These are phyloP conservation scores for Diutina neorugosa DNA, from an alignment of 1,139 yeast genomes.

Conservation along the genomic window DNA sequence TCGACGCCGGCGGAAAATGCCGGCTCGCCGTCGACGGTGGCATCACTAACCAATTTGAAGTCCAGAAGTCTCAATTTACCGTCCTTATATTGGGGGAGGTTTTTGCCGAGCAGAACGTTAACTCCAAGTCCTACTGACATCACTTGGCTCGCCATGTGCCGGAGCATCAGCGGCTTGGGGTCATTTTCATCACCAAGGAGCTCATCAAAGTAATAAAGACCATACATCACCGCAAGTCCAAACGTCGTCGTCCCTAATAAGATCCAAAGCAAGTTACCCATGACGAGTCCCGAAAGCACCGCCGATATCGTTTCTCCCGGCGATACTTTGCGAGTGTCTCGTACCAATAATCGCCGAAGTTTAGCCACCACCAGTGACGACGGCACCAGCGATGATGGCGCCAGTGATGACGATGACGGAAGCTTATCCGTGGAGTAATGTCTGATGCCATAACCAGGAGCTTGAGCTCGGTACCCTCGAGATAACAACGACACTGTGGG, in stretches of 20 bases:
- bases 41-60: not conserved
- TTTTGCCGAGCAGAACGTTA: not conserved
- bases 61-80: not conserved
- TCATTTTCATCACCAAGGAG: slow-evolving; percentile 8
- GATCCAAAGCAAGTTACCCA: slow-evolving; percentile 49
- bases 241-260: slow-evolving; percentile 55
- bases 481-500: not conserved
- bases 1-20: slow-evolving; percentile 33
- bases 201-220: slow-evolving; percentile 29
- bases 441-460: not conserved
- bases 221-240: slow-evolving; percentile 39
- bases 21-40: slow-evolving; percentile 10
- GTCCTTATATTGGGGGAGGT: not conserved
- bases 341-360: not conserved
- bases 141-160: slow-evolving; percentile 12
- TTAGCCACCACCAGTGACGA: not conserved
- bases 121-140: slow-evolving; percentile 2
- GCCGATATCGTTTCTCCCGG: not conserved
- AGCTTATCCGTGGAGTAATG: not conserved
- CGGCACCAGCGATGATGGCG: not conserved
- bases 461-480: not conserved
- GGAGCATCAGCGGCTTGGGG: not conserved
- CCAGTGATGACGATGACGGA: not conserved
- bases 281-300: slow-evolving; percentile 23
- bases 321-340: not conserved